Evolutionary conservation across 352 stramenopile species (phyloP).

Genomic region (Pythium brachiatum): DNA sequence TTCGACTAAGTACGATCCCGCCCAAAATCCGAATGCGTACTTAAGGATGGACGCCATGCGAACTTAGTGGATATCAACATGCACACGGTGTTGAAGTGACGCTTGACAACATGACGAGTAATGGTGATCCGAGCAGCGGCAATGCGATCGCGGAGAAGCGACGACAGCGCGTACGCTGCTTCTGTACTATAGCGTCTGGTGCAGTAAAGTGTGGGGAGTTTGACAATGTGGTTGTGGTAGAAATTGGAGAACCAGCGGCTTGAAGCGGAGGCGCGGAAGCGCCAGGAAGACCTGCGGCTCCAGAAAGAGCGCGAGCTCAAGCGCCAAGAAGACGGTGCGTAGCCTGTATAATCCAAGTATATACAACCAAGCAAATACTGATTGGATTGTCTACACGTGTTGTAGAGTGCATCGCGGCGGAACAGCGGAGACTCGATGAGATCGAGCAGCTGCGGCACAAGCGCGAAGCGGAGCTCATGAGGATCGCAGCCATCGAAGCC

Average conservation of each 20-base stretch:
- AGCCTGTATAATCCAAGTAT: no score
- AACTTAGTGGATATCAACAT: slow-evolving; percentile 3
- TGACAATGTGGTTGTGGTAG: slow-evolving; percentile 17
- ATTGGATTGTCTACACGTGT: no score
- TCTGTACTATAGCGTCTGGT: background rate
- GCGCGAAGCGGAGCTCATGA: slow-evolving; percentile 33
- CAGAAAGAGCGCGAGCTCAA: slow-evolving; percentile 47
- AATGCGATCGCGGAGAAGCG: slow-evolving; percentile 31
- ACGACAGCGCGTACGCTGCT: slow-evolving; percentile 23
- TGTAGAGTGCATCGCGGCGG: slow-evolving; percentile 38
- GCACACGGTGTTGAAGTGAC: slow-evolving; percentile 6
- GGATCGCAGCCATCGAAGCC: slow-evolving; percentile 42
- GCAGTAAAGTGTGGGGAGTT: background rate
- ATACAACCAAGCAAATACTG: no score
- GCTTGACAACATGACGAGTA: background rate
- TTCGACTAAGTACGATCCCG: slow-evolving; percentile 15
- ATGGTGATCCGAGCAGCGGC: background rate
- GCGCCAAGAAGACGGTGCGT: slow-evolving; percentile 41
- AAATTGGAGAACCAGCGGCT: slow-evolving; percentile 74
- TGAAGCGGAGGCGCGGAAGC: slow-evolving; percentile 46
- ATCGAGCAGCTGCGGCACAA: slow-evolving; percentile 26
- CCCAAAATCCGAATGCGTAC: background rate
- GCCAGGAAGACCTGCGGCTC: slow-evolving; percentile 40
- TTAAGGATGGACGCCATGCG: background rate
- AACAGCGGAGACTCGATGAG: slow-evolving; percentile 35